phyloP scores from a whole-genome alignment of 2,329 filamentous ascomycete genomes.

The Alternaria alternata region DNA sequence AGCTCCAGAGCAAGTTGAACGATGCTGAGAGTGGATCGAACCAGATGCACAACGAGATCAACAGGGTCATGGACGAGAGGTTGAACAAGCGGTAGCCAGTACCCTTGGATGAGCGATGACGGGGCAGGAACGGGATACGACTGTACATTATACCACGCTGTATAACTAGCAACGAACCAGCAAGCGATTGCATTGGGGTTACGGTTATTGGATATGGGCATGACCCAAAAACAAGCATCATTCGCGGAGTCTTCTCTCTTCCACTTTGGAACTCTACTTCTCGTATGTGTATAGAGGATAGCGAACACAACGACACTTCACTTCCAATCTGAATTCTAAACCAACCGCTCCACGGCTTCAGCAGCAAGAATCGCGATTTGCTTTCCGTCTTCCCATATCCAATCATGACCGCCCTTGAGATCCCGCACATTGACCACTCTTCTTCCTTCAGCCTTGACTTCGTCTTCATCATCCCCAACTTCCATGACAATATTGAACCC shows the following conservation, averaged over 20 bases:
- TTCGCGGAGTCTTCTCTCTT: constrained; percentile 25
- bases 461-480: constrained; percentile 35
- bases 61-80: constrained; percentile 47
- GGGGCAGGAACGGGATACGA: constrained; percentile 15
- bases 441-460: constrained; percentile 36
- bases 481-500: constrained; percentile 48
- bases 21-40: constrained; percentile 33
- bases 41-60: constrained; percentile 43
- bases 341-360: constrained; percentile 35
- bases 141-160: constrained; percentile 46
- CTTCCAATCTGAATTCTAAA: background rate
- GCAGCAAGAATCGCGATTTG: constrained; percentile 60
- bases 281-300: constrained; percentile 21
- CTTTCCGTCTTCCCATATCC: constrained; percentile 67
- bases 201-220: constrained; percentile 25
- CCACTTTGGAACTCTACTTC: constrained; percentile 19
- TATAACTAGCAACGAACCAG: constrained; percentile 38
- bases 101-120: background rate
- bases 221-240: constrained; percentile 22
- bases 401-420: constrained; percentile 68
- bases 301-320: constrained; percentile 1
- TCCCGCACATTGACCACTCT: constrained; percentile 54
- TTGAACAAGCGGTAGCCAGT: constrained; percentile 38
- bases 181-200: constrained; percentile 30
- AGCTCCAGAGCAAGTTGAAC: constrained; percentile 39